Conservation (phyloP, 2,329 filamentous ascomycete species). For the Diaporthe sp. region DNA sequence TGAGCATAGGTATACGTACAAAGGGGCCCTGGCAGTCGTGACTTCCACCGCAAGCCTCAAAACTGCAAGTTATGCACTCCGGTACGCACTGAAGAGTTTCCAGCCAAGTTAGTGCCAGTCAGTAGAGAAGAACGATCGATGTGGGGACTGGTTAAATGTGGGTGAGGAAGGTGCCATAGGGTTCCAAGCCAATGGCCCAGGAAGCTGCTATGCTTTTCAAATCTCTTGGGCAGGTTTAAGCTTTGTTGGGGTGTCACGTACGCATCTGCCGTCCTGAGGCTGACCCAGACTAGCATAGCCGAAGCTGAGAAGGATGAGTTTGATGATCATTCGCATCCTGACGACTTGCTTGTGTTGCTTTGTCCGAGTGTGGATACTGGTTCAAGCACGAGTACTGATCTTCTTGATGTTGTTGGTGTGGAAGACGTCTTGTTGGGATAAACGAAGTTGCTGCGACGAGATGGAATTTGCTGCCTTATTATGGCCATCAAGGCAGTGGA, state of each 20-base stretch:
- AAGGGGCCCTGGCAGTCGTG: not conserved
- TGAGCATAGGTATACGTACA: not conserved
- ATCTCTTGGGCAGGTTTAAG: not conserved
- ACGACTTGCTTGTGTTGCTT: not conserved
- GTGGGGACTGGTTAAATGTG: not conserved
- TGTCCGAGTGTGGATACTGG: rapidly evolving
- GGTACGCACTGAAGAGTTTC: not conserved
- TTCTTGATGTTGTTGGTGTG: not conserved
- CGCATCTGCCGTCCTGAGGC: not conserved
- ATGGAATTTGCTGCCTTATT: not conserved
- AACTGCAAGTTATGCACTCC: not conserved
- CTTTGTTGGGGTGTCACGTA: not conserved
- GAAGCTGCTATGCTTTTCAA: not conserved
- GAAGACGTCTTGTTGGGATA: not conserved
- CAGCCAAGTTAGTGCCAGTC: not conserved
- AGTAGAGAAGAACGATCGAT: no score
- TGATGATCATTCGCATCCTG: not conserved
- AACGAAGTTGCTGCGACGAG: not conserved
- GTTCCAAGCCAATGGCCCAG: no score
- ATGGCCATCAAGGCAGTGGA: no score
- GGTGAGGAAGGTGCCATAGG: no score
- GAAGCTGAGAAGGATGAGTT: not conserved
- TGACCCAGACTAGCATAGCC: not conserved
- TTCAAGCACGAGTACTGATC: not conserved
- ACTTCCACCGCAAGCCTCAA: not conserved